Percentiles rank a stretch among this genome's conserved stretches.
Evolutionary conservation across 768 basidiomycete genomes (phyloP).

Genomic region (Wakefieldia striispora): DNA sequence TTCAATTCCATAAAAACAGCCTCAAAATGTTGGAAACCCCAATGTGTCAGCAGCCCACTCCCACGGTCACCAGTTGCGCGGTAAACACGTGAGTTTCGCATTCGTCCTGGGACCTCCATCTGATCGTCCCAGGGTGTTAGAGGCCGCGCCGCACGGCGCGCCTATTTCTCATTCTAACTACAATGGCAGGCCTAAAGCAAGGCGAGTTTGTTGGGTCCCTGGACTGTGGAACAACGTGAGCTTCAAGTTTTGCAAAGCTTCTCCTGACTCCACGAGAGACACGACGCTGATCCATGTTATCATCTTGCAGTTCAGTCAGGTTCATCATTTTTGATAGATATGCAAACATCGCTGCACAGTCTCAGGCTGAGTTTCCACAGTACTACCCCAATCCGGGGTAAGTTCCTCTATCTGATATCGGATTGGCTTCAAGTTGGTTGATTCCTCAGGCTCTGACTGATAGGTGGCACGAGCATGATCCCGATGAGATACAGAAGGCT

Average conservation of each 20-base stretch:
- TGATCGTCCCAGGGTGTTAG: no score
- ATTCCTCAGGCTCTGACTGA: background rate
- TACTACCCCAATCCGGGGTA: conserved; percentile 88
- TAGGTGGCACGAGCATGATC: conserved; percentile 96
- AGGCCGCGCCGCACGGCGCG: no score
- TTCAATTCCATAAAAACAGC: no score
- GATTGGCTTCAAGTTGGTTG: background rate
- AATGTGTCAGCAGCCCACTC: no score
- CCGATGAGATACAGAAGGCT: conserved; percentile 73
- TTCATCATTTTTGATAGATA: conserved; percentile 89
- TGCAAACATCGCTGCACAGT: conserved; percentile 84
- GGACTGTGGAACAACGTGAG: conserved; percentile 94
- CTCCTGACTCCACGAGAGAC: no score
- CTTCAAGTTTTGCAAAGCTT: conserved; percentile 1
- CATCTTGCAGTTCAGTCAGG: conserved; percentile 66
- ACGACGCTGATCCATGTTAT: conserved; percentile 1
- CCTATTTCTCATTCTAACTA: background rate
- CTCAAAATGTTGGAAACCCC: no score
- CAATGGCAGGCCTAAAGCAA: conserved; percentile 46
- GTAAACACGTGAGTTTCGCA: no score
- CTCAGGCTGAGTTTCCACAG: conserved; percentile 92
- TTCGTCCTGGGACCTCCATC: no score
- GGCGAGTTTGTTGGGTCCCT: conserved; percentile 89
- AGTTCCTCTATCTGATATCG: conserved; percentile 14
- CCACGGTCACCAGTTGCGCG: no score